These are phyloP conservation scores for Citrus sp. DNA, from an alignment of 345 rosid genomes.

Conservation along the genomic window DNA sequence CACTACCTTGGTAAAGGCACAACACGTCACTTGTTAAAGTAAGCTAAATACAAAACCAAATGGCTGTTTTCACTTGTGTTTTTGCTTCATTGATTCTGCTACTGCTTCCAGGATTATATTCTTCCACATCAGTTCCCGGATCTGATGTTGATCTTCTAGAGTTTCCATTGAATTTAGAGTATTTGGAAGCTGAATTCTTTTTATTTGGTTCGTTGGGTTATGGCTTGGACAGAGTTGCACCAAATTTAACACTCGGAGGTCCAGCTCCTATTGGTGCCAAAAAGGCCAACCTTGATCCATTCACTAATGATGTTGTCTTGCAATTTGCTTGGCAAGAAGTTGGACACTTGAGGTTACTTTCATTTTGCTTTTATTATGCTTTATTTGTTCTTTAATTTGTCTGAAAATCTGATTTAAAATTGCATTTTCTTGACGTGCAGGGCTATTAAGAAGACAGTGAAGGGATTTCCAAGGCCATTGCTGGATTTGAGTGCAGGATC, in stretches of 20 bases:
- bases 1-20: background rate
- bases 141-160: slow-evolving; percentile 54
- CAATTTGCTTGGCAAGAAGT: slow-evolving; percentile 94
- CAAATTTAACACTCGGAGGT: slow-evolving; percentile 60
- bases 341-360: slow-evolving; percentile 67
- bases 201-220: slow-evolving; percentile 62
- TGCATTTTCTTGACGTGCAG: slow-evolving; percentile 27
- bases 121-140: slow-evolving; percentile 21
- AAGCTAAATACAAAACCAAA: background rate
- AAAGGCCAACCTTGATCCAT: slow-evolving; percentile 53
- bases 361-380: background rate
- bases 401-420: no score
- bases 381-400: background rate
- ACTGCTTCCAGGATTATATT: slow-evolving; percentile 19
- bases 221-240: slow-evolving; percentile 75
- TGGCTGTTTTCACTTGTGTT: slow-evolving; percentile 8
- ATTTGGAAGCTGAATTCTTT: slow-evolving; percentile 92
- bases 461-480: slow-evolving; percentile 80
- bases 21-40: background rate
- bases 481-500: slow-evolving; percentile 55
- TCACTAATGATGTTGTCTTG: slow-evolving; percentile 51
- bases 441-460: slow-evolving; percentile 57
- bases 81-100: slow-evolving; percentile 24
- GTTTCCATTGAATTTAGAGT: slow-evolving; percentile 85
- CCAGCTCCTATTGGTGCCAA: slow-evolving; percentile 68